Percentiles rank a stretch among this genome's conserved stretches.
These are phyloP conservation scores for Leucocoprinus leucothites DNA, from an alignment of 768 basidiomycete genomes.

Conservation along the genomic window DNA sequence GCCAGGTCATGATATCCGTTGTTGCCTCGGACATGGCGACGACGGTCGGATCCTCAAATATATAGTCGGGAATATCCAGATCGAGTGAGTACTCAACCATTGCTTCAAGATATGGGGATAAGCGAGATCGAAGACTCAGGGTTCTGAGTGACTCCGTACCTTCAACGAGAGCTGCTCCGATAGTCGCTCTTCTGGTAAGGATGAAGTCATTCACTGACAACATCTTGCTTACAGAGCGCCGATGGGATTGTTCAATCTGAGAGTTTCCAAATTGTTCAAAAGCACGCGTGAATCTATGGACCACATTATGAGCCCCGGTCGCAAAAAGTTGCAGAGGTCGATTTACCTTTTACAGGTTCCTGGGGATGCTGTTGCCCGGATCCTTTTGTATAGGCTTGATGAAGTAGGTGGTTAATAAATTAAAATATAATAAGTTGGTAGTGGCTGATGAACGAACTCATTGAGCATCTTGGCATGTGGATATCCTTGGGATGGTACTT, in stretches of 20 bases:
- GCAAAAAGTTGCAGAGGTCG: no score
- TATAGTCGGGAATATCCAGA: constrained; percentile 15
- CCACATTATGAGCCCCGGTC: no score
- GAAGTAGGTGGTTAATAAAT: no score
- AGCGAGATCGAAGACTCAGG: background rate
- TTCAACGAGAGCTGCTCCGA: constrained; percentile 18
- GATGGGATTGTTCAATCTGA: constrained; percentile 13
- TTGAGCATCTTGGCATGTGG: constrained; percentile 20
- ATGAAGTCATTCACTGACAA: constrained; percentile 18
- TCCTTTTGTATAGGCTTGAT: no score
- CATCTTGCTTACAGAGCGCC: constrained; percentile 7
- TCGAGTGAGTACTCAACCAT: constrained; percentile 19
- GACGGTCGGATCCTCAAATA: constrained; percentile 17
- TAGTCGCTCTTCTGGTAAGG: constrained; percentile 15
- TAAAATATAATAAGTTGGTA: no score
- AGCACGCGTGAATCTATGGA: constrained; percentile 14
- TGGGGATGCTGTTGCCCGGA: no score
- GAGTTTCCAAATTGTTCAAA: constrained; percentile 14
- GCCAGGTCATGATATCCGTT: constrained; percentile 21
- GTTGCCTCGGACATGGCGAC: constrained; percentile 19
- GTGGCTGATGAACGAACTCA: constrained; percentile 15
- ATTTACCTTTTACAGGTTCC: no score
- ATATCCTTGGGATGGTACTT: background rate
- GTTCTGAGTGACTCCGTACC: background rate
- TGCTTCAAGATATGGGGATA: constrained; percentile 5